Evolutionary conservation across 192 early-diverging fungal genomes (phyloP), one percentile per base, ranked within the genome.

Genomic region (Coemansia sp.): DNA sequence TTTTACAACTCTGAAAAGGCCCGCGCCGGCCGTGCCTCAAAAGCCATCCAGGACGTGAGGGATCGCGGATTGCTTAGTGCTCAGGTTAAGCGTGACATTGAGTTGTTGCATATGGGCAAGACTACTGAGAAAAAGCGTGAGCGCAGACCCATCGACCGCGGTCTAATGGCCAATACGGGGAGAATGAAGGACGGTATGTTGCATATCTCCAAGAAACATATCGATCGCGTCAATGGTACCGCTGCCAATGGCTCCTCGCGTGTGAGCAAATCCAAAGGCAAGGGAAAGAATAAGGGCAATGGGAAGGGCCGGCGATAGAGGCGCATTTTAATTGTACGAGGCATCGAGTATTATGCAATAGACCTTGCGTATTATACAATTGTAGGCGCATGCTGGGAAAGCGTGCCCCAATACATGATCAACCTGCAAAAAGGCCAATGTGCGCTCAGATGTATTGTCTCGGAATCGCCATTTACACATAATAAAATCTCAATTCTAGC

Each of bases 161-260:
- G 78, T 1, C 69, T 70, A 21, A 72, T 61, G 38, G 39, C 67
- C 18, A 69, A 66, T 6, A 35, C 52, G 3, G 78, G 78, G 9
- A 65, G 33, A 21, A 68, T 69, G 43, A 80, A 72, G 55, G 72
- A 75, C 59, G 78, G 78, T 13, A 69, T 75, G 21, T 36, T 80
- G 45, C 72, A 75, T 38, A 62, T 80, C 13, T 72, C 78, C 0
- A 64, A 75, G 50, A 64, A 65, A 21, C 72, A 80, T 12, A 79
- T 79, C 37, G 68, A 79, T n/a, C 72, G 77, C 16, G 61, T 79
- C 41, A 68, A 56, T 45, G 66, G 67, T 4, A 21, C 61, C 3
- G 36, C 47, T 0, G 25, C 50, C 12, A 23, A 23, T 25, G 25
- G 53, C 12, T 18, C 57, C 5, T 25, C 56, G 23, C 61, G 68